Evolutionary conservation across 2,329 filamentous ascomycete genomes (phyloP), one percentile per base, ranked within the genome.

Genomic region (Colletotrichum sp.): DNA sequence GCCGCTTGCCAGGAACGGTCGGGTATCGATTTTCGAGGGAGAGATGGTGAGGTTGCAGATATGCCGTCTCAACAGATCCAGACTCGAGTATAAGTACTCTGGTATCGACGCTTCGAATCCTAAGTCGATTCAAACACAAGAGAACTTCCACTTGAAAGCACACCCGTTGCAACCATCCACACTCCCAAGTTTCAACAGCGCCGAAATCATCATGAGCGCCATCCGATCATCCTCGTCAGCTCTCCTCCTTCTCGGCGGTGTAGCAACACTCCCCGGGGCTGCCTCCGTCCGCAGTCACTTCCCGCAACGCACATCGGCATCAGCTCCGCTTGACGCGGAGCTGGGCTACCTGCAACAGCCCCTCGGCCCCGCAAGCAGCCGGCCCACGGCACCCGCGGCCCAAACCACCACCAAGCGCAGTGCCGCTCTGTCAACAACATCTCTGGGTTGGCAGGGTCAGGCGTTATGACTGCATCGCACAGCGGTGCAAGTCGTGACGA

Each of bases 231-330:
- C 76, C 6, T 78, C 78, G 2, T 78, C 78, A 8, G 71, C 76
- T 12, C 77, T 78, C n/a, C 72, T 80, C 61, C 78, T 79, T 44
- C 68, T 80, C 34, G 78, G 78, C 12, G 79, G 78, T 65, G 78
- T 80, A 5, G 78, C 79, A 12, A 77, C 77, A 9, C 76, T 80
- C 2, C 78, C 79, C 16, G 76, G 78, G 32, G 79, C 77, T 36
- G 69, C 78, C 34, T 66, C 78, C 19, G 79, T 79, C 29, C 77
- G 78, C 65, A 77, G 72, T 6, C 71, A 65, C 13, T 77, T 77
- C 30, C 75, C 71, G 12, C 71, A 69, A 16, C 61, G 71, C 66
- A 44, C 34, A n/a, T 25, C 61, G 13, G 29, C 65, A 15, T 52
- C 71, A 22, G 25, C 34, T n/a, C 36, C 66, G 19, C 61, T 72